Conservation (phyloP, 2,329 filamentous ascomycete species). For the Fusarium metavorans region DNA sequence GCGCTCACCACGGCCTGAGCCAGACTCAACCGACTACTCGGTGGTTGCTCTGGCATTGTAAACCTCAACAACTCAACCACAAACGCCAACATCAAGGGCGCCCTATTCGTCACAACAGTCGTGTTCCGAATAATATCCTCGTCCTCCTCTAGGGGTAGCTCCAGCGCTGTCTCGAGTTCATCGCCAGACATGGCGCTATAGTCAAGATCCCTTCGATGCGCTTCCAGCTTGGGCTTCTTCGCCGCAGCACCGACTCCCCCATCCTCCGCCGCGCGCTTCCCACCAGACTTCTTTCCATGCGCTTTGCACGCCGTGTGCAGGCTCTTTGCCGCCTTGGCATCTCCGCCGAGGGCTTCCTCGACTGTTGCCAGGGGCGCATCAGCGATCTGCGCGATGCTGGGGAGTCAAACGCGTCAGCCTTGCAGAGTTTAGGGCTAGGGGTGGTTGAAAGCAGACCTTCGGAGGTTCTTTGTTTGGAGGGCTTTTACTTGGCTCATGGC, state of each 20-base stretch:
- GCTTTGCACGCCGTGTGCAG: constrained; percentile 67
- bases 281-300: constrained; percentile 56
- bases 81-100: constrained; percentile 85
- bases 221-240: constrained; percentile 51
- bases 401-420: constrained; percentile 4
- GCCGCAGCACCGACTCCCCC: constrained; percentile 15
- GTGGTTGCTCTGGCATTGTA: constrained; percentile 87
- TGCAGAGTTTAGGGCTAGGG: too few species aligned
- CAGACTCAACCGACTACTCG: constrained; percentile 85
- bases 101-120: constrained; percentile 79
- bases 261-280: constrained; percentile 48
- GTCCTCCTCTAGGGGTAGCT: constrained; percentile 67
- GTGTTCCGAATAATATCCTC: constrained; percentile 70
- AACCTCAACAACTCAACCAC: constrained; percentile 78
- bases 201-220: constrained; percentile 51
- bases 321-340: constrained; percentile 60
- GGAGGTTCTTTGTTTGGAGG: constrained; percentile 65
- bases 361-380: constrained; percentile 59
- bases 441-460: constrained; percentile 58
- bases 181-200: constrained; percentile 61
- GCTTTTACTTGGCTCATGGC: constrained; percentile 70
- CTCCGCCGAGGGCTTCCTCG: constrained; percentile 60
- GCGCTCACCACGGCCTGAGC: constrained; percentile 86
- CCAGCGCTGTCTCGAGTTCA: constrained; percentile 72
- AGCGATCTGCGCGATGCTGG: constrained; percentile 67